A percentile compares a stretch with the other conserved stretches of the same genome.
Conservation (phyloP, 805 yeast species). For the Grigorovia jiainica region DNA sequence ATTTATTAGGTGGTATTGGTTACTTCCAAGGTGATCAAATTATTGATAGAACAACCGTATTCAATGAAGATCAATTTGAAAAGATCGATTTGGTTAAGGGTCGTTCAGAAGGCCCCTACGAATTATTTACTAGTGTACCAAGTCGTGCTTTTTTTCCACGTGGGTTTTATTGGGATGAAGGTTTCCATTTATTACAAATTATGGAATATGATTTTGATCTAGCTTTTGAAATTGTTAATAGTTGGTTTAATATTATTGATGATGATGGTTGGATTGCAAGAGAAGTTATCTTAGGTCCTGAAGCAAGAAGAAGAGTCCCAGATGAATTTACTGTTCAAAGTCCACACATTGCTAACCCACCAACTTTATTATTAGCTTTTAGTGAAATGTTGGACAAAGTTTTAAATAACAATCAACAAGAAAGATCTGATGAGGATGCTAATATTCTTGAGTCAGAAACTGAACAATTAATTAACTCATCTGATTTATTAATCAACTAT, state of each 20-base stretch:
- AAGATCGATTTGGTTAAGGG: constrained; percentile 42
- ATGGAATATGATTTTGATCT: constrained; percentile 76
- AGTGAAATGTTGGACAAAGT: constrained; percentile 45
- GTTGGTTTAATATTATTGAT: constrained; percentile 79
- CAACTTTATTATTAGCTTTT: constrained; percentile 75
- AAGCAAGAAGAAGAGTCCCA: constrained; percentile 84
- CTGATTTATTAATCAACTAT: constrained; percentile 49
- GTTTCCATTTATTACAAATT: constrained; percentile 81
- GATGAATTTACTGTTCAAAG: constrained; percentile 73
- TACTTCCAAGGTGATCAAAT: constrained; percentile 76
- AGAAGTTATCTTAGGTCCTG: constrained; percentile 88
- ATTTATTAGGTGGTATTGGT: constrained; percentile 82
- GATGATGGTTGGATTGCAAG: constrained; percentile 91
- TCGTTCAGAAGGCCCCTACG: constrained; percentile 62
- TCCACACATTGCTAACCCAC: constrained; percentile 90
- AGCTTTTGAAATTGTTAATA: constrained; percentile 65
- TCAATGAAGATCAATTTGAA: constrained; percentile 63
- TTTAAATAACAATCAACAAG: constrained; percentile 13
- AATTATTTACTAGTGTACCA: constrained; percentile 76
- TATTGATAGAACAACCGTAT: constrained; percentile 62
- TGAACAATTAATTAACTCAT: constrained; percentile 44
- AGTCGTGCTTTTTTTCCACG: constrained; percentile 92
- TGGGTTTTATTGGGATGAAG: constrained; percentile 98
- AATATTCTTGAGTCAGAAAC: constrained; percentile 23
- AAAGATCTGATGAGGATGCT: constrained; percentile 16